Evolutionary conservation across 768 basidiomycete species (phyloP), one percentile per base, ranked within the genome.

Genomic region (Paxillus involutus): DNA sequence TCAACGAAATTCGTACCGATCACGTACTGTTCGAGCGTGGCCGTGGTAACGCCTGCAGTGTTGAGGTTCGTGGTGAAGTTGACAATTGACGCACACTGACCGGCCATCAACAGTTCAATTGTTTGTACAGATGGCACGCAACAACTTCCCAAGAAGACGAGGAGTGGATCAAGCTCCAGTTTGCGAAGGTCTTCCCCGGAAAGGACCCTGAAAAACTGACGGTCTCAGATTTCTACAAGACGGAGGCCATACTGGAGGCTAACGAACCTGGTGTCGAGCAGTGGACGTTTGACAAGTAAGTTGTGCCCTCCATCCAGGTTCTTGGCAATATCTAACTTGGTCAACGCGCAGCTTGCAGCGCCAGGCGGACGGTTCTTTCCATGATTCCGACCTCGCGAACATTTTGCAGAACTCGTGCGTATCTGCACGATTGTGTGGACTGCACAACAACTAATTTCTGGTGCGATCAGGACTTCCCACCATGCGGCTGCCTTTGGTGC

Each of bases 51-150:
- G 81, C 82, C 13, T 87, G 85, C 69, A 91, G 89, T 69, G 87
- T 91, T 30, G 91, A 94, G 77, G 88, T 88, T 56, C 36, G 71
- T 64, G 10, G 17, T 48, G 10, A 19, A 44, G 39, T 39, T 49
- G 6, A 26, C 30, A 2, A 1, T 36, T 26, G 5, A 37, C 37
- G 2, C 8, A 11, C 26, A 39, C 26, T 64, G 11, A 63, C 40
- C 6, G 4, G n/a, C 3, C 41, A 43, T 45, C 3, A 10, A 17
- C 37, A 89, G 86, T 93, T 93, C 75, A 93, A 93, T 61, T 88
- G 87, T 61, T 71, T 93, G 51, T 93, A 93, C 69, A 81, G 88
- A 17, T 83, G 91, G 91, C 91, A 94, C 44, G 86, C 91, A 1
- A 91, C 91, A 0, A 89, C 87, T 0, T 90, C 87, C 42, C 60